phyloP scores from a whole-genome alignment of 1,284 basidiomycete genomes.

The Cryptococcus sp. region DNA sequence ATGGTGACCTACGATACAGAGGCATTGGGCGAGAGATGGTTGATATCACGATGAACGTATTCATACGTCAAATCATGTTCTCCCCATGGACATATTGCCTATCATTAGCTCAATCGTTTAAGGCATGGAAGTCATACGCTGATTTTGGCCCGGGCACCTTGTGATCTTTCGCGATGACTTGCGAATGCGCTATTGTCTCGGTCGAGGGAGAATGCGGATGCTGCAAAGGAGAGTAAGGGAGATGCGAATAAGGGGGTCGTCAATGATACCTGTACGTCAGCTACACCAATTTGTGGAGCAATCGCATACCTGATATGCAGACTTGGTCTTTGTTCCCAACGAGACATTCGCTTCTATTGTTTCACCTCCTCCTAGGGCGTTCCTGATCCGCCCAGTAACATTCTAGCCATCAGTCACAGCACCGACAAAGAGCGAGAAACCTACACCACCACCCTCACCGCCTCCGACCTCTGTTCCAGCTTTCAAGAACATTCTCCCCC shows the following conservation, averaged over 20 bases:
- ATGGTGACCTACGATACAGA: slow-evolving; percentile 63
- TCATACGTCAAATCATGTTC: slow-evolving; percentile 77
- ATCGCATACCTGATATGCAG: slow-evolving; percentile 63
- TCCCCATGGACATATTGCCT: slow-evolving; percentile 52
- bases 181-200: slow-evolving; percentile 52
- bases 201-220: slow-evolving; percentile 48
- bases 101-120: slow-evolving; percentile 6
- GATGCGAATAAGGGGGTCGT: slow-evolving; percentile 44
- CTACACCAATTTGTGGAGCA: not conserved
- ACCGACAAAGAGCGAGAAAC: slow-evolving; percentile 36
- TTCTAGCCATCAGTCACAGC: slow-evolving; percentile 52
- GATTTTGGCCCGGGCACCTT: slow-evolving; percentile 46
- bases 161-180: slow-evolving; percentile 48
- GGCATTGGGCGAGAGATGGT: slow-evolving; percentile 65
- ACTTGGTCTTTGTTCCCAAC: slow-evolving; percentile 81
- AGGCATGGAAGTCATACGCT: slow-evolving; percentile 20
- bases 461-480: slow-evolving; percentile 91
- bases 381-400: slow-evolving; percentile 72
- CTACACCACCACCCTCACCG: slow-evolving; percentile 81
- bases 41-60: slow-evolving; percentile 68
- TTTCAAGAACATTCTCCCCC: slow-evolving; percentile 72
- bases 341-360: slow-evolving; percentile 77
- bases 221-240: slow-evolving; percentile 39
- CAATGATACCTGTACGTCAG: slow-evolving; percentile 32
- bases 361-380: slow-evolving; percentile 90